Conservation (phyloP, 2,329 filamentous ascomycete genomes). For the Teratosphaeria destructans region DNA sequence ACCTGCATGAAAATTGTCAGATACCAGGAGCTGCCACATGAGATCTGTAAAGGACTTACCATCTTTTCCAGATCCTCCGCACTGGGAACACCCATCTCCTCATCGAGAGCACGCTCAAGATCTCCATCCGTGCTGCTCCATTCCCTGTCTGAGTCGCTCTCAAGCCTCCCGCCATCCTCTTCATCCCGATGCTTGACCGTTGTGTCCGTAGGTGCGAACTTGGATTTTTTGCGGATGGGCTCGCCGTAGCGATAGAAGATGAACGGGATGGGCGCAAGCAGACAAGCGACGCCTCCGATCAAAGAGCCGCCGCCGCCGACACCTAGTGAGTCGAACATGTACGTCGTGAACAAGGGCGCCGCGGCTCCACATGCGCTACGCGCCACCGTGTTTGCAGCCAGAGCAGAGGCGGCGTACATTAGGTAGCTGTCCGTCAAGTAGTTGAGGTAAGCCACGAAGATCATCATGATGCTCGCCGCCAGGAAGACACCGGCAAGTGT, state of each 20-base stretch:
- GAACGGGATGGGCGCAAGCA: constrained; percentile 24
- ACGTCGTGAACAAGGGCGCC: constrained; percentile 22
- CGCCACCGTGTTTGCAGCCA: constrained; percentile 23
- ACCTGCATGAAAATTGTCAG: not conserved
- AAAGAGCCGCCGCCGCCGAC: constrained; percentile 27
- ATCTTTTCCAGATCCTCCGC: constrained; percentile 6
- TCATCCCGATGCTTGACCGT: constrained; percentile 4
- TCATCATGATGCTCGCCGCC: constrained; percentile 30
- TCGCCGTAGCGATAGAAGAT: constrained; percentile 24
- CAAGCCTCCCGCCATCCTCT: constrained; percentile 2
- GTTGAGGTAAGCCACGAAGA: constrained; percentile 45
- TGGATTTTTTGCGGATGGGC: constrained; percentile 13
- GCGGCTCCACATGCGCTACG: constrained; percentile 22
- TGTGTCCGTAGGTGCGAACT: constrained; percentile 18
- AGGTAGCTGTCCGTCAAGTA: constrained; percentile 45
- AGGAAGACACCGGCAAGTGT: constrained; percentile 36
- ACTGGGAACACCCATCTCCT: constrained; percentile 13
- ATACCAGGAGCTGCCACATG: not conserved
- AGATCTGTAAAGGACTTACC: constrained; percentile 2
- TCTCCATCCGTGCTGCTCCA: constrained; percentile 8
- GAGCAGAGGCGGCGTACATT: constrained; percentile 24
- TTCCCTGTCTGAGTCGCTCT: not conserved
- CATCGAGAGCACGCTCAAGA: constrained; percentile 8
- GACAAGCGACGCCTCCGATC: constrained; percentile 34
- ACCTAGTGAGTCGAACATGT: constrained; percentile 23